These are phyloP conservation scores for Musa beccarii DNA, from an alignment of 176 grass and related monocot genomes.

Conservation along the genomic window DNA sequence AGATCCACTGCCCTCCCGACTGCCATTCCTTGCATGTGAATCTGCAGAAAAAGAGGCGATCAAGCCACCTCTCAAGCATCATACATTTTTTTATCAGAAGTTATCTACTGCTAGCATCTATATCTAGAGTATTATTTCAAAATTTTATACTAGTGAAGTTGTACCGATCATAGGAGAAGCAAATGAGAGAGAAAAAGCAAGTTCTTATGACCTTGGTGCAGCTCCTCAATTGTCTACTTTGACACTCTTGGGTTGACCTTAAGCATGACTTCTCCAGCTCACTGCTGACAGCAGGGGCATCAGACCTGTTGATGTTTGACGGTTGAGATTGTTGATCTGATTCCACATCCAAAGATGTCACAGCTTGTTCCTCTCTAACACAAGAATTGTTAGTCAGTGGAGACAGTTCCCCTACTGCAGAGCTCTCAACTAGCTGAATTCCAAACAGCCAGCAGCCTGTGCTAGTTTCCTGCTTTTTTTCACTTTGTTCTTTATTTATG, in stretches of 20 bases:
- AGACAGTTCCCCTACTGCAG: constrained; percentile 29
- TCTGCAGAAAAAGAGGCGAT: constrained; percentile 38
- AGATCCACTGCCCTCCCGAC: constrained; percentile 87
- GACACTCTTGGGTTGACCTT: constrained; percentile 37
- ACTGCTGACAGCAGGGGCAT: constrained; percentile 33
- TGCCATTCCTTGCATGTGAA: constrained; percentile 88
- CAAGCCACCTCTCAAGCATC: background rate
- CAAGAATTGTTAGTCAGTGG: constrained; percentile 20
- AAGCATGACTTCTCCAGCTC: constrained; percentile 24
- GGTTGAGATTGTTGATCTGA: constrained; percentile 37
- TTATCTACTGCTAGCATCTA: background rate
- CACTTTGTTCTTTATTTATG: constrained; percentile 25
- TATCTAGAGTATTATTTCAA: background rate
- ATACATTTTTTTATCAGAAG: background rate
- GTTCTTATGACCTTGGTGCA: constrained; percentile 68
- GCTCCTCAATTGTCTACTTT: constrained; percentile 65
- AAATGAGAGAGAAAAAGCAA: background rate
- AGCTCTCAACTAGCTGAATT: constrained; percentile 48
- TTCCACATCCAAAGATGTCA: constrained; percentile 24
- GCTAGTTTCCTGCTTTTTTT: constrained; percentile 43
- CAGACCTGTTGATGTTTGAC: constrained; percentile 46
- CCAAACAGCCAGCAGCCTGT: constrained; percentile 76
- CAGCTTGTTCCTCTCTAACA: constrained; percentile 31
- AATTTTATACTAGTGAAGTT: background rate
- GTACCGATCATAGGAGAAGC: background rate